Base-by-base conservation (phyloP, 257 asterid genomes). In the Galeopsis tetrahit region DNA sequence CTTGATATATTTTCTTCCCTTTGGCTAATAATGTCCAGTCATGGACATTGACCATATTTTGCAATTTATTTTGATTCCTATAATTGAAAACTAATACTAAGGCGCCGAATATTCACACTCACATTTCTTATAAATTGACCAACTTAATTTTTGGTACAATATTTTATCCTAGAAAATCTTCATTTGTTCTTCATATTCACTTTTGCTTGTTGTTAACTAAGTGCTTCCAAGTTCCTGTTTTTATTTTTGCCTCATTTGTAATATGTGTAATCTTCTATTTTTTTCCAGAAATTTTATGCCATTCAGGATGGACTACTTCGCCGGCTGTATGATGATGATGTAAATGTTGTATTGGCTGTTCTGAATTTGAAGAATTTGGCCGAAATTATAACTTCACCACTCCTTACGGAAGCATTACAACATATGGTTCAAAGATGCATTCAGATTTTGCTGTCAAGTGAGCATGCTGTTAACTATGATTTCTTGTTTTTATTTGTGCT, bases 271-370 rank as follows among this genome's bases (percentile, higher is more conserved):
- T 76, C 51, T 71, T 38, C 46, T 67, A 4, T 15, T 48, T 46
- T 53, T 75, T 21, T 64, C 78, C 95, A 95, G 99, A 85, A 75
- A 65, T 83, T 90, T 82, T 83, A 75, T 72, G 82, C 86, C 77
- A 81, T 90, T 77, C 93, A 84, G 82, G 95, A 88, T 83, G 95
- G 93, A 74, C 73, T 95, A 71, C 33, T 82, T 57, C 92, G 85
- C 56, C 83, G 93, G 75, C 93, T 95, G 75, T 78, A 81, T 67
- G 98, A 91, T 62, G 98, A 90, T 77, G 95, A 95, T 78, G 71
- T 95, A 66, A 77, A 76, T 78, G 99, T 95, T 76, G 96, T 88
- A 68, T 84, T 84, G 74, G 92, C 86, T 68, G 96, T 82, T 78
- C 74, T 95, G 75, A 83, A 81, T 43, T 48, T 91, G 77, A 78